Conservation (phyloP, 306 rosid species). For the Begonia fuchsioides region DNA sequence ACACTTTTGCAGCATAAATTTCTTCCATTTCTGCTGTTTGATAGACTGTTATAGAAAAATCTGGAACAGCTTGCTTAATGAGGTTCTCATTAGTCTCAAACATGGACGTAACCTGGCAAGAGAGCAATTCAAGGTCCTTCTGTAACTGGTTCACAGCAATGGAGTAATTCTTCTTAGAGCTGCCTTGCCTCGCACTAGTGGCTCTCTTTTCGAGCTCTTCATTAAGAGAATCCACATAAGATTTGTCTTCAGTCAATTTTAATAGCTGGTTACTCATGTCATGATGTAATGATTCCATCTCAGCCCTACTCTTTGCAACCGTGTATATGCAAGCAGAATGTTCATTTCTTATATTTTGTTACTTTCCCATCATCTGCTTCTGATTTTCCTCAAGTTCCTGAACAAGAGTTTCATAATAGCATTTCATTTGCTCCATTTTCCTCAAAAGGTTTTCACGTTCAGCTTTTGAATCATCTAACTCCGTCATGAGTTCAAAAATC, state of each 20-base stretch:
- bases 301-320: conserved; percentile 64
- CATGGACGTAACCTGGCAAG: conserved; percentile 81
- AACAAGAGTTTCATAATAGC: conserved; percentile 96
- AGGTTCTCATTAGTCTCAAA: conserved; percentile 86
- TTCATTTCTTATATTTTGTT: conserved; percentile 82
- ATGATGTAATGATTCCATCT: conserved; percentile 65
- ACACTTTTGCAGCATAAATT: conserved; percentile 20
- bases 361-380: conserved; percentile 87
- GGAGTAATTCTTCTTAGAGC: conserved; percentile 95
- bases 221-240: conserved; percentile 43
- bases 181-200: conserved; percentile 66
- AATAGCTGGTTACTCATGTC: conserved; percentile 59
- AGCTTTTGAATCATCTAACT: conserved; percentile 68
- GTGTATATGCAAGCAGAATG: conserved; percentile 81
- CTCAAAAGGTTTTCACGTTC: conserved; percentile 66
- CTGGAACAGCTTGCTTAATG: conserved; percentile 62
- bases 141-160: conserved; percentile 90
- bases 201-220: conserved; percentile 84
- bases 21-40: conserved; percentile 27
- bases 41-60: conserved; percentile 36
- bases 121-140: conserved; percentile 87
- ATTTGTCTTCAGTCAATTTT: conserved; percentile 62
- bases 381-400: conserved; percentile 97
- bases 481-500: conserved; percentile 60
- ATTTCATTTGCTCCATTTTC: conserved; percentile 99